Conservation (phyloP, 331 rosid species). For the Prunus yedoensis region DNA sequence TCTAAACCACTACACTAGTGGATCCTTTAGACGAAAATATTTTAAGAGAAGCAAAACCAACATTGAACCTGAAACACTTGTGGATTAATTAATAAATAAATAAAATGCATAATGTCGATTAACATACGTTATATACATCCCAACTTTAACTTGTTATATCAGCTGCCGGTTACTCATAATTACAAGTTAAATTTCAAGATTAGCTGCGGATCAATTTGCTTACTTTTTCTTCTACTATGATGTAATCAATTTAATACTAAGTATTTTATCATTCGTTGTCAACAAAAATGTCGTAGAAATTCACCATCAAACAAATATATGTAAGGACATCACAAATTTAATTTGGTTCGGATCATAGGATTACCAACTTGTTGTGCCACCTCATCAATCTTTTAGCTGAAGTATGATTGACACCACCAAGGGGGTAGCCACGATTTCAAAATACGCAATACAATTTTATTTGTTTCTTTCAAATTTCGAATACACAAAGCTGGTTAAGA, state of each 20-base stretch:
- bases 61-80: conserved; percentile 26
- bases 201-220: conserved; percentile 17
- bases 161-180: conserved; percentile 7
- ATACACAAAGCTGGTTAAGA: no score
- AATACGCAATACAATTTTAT: no score
- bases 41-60: conserved; percentile 23
- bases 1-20: no score
- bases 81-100: conserved; percentile 22
- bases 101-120: conserved; percentile 27
- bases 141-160: not conserved
- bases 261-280: not conserved
- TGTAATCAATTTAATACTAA: not conserved
- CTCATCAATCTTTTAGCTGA: no score
- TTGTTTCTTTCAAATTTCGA: no score
- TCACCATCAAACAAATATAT: not conserved
- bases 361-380: no score
- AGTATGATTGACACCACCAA: no score
- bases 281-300: not conserved
- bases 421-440: no score
- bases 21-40: conserved; percentile 23
- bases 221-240: not conserved
- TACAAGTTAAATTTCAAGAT: conserved; percentile 21
- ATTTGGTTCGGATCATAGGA: no score
- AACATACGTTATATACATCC: conserved; percentile 17
- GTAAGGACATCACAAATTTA: no score